Base-by-base conservation (phyloP, 2,329 filamentous ascomycete genomes). In the Blastomyces gilchristii region DNA sequence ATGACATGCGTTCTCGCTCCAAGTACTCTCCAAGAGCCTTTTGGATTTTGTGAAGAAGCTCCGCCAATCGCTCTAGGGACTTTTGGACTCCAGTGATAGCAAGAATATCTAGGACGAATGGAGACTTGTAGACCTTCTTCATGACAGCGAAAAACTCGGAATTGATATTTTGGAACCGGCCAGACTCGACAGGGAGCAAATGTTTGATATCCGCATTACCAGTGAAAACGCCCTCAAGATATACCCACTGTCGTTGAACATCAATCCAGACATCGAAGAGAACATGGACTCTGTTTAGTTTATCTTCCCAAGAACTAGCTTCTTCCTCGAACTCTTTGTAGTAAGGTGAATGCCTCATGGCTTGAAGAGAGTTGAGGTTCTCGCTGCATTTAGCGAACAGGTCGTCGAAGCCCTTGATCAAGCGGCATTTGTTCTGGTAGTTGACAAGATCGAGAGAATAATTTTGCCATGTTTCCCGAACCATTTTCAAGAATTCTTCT, bases 251-350 rank as follows among this genome's bases (percentile, higher is more conserved):
- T 65, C 95, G 88, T 76, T 99, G 94, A n/a, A 99, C 95, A 77
- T 99, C 95, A 70, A 99, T 99, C 95, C 95, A 99, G 18, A 99
- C 92, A 74, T 99, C 94, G 71, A 99, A 99, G 11, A 99, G 83
- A 18, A 99, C 91, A 73, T 99, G 94, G 2, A 99, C 91, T 56
- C 94, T 87, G 75, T 97, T 99, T 34, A 99, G 83, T 75, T 96
- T 96, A 77, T 99, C 95, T 77, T 99, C 95, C 94, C 94, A 99
- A 0, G 89, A 85, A 0, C 91, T 89, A 7, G 95, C 95, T 69
- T 99, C 94, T 70, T 99, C 94, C 74, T 99, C 94, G 66, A 99
- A 99, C 71, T 97, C 93, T 75, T 97, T 97, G 82, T 96, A 99
- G 76, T 99, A 99, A 0, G 94, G 94, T 5, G 94, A 99, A 75